phyloP scores from a whole-genome alignment of 768 basidiomycete genomes.

The Ephemerocybe angulata region DNA sequence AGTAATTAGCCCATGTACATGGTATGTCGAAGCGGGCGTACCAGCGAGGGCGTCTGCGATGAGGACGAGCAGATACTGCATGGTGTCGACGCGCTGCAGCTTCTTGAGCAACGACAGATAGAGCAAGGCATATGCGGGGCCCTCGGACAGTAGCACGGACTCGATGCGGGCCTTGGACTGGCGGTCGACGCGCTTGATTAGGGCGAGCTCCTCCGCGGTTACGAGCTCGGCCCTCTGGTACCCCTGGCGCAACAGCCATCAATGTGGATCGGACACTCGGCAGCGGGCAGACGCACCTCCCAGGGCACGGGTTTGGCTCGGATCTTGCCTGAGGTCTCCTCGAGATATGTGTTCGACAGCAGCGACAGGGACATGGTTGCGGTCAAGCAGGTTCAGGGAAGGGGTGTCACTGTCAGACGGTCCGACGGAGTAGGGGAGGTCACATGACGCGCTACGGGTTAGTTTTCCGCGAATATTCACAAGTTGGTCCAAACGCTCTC shows the following conservation, averaged over 20 bases:
- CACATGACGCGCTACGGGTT: not conserved
- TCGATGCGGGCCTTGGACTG: conserved; percentile 72
- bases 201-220: conserved; percentile 78
- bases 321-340: conserved; percentile 85
- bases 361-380: conserved; percentile 66
- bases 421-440: not conserved
- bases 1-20: not conserved
- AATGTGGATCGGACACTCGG: not conserved
- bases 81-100: conserved; percentile 78
- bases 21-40: conserved; percentile 27
- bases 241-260: conserved; percentile 49
- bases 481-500: not conserved
- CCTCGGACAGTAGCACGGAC: conserved; percentile 77
- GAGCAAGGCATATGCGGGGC: conserved; percentile 75
- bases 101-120: conserved; percentile 88
- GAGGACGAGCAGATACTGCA: conserved; percentile 81
- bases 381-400: conserved; percentile 3
- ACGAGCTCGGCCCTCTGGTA: conserved; percentile 93
- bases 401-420: not conserved
- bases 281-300: conserved; percentile 60
- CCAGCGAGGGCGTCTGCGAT: conserved; percentile 87
- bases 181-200: conserved; percentile 89
- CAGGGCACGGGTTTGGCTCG: conserved; percentile 89
- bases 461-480: not conserved
- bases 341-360: conserved; percentile 79